Percentiles rank a stretch among this genome's conserved stretches.
Evolutionary conservation across 2,329 filamentous ascomycete genomes (phyloP).

Genomic region (Fusarium pseudocircinatum): DNA sequence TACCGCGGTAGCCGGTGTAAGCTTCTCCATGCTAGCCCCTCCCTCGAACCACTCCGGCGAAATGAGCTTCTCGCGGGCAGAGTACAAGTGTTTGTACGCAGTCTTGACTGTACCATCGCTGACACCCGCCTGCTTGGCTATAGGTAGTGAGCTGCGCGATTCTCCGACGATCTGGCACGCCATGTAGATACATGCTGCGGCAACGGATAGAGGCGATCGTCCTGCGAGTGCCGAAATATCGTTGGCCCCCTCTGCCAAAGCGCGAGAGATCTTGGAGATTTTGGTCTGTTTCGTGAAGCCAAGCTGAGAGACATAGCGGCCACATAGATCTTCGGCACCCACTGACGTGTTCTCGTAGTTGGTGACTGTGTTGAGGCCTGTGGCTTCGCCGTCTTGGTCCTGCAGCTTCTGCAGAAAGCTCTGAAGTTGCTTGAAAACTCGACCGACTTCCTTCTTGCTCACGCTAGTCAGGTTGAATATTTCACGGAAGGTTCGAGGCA

Average conservation of each 20-base stretch:
- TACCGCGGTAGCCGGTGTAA: slow-evolving; percentile 60
- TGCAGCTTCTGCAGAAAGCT: slow-evolving; percentile 83
- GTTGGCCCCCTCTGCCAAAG: slow-evolving; percentile 80
- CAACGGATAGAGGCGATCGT: slow-evolving; percentile 91
- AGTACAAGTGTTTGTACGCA: slow-evolving; percentile 89
- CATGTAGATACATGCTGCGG: slow-evolving; percentile 97
- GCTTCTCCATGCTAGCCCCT: slow-evolving; percentile 75
- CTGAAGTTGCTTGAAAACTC: slow-evolving; percentile 93
- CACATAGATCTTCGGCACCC: slow-evolving; percentile 84
- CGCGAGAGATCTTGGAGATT: slow-evolving; percentile 82
- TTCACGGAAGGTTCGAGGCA: slow-evolving; percentile 91
- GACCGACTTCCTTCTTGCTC: slow-evolving; percentile 95
- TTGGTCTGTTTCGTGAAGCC: slow-evolving; percentile 75
- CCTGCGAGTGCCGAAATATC: slow-evolving; percentile 85
- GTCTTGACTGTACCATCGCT: slow-evolving; percentile 97
- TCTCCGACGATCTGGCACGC: slow-evolving; percentile 87
- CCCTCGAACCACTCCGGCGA: slow-evolving; percentile 78
- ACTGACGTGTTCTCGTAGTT: slow-evolving; percentile 82
- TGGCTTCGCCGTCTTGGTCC: slow-evolving; percentile 61
- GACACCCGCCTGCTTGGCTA: slow-evolving; percentile 84
- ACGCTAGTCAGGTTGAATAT: slow-evolving; percentile 94
- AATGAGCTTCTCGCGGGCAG: slow-evolving; percentile 77
- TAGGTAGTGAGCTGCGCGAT: slow-evolving; percentile 82
- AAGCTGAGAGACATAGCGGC: slow-evolving; percentile 88
- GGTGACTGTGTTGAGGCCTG: slow-evolving; percentile 65